These are phyloP conservation scores for Cladosporium sp. DNA, from an alignment of 2,329 filamentous ascomycete species.

Conservation along the genomic window DNA sequence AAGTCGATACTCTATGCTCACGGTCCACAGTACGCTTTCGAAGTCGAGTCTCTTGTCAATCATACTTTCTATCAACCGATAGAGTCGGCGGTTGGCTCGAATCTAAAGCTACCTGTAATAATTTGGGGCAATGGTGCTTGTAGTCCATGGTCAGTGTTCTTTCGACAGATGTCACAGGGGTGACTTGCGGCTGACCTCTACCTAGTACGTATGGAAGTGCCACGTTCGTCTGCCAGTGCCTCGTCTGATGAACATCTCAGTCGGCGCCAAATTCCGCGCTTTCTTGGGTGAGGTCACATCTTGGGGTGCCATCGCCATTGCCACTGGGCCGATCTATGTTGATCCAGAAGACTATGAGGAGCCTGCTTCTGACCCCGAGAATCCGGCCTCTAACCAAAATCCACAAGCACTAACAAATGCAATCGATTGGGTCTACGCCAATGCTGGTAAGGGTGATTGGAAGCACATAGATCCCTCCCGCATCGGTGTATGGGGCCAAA, in stretches of 20 bases:
- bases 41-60: too few species aligned
- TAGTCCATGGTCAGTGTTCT: too few species aligned
- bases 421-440: neutral
- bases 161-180: too few species aligned
- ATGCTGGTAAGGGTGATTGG: neutral
- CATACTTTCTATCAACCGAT: too few species aligned
- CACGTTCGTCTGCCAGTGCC: too few species aligned
- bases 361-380: neutral
- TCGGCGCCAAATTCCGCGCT: neutral
- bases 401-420: neutral
- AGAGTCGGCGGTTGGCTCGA: too few species aligned
- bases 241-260: neutral
- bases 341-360: neutral
- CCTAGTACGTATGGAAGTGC: neutral
- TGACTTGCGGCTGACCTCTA: neutral
- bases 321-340: conserved; percentile 1
- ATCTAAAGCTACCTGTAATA: too few species aligned
- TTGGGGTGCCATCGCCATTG: neutral
- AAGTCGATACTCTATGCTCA: too few species aligned
- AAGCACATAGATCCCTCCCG: conserved; percentile 1
- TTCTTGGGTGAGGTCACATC: neutral
- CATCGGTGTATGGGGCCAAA: conserved; percentile 3
- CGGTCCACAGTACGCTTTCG: too few species aligned
- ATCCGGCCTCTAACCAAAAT: neutral
- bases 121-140: too few species aligned